A percentile compares a stretch with the other conserved stretches of the same genome.
Evolutionary conservation across 225 moss, liverwort and hornwort species (phyloP).

Genomic region (Ulota crispa): DNA sequence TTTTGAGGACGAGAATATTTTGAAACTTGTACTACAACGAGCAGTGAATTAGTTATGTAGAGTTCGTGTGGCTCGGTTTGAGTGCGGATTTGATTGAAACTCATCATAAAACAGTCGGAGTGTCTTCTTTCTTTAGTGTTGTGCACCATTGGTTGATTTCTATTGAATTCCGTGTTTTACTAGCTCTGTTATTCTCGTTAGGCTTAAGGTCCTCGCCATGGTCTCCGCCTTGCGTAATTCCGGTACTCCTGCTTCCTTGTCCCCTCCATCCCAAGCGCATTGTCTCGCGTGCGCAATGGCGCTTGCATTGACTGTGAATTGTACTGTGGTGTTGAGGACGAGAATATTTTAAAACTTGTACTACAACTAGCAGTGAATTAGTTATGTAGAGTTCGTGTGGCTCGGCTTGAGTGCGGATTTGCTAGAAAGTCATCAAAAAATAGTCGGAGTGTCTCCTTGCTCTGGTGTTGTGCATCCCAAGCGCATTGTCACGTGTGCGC

Average conservation of each 20-base stretch:
- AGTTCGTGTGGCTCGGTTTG: too few species aligned
- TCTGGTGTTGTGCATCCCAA: too few species aligned
- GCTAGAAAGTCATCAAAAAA: too few species aligned
- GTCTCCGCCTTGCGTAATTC: neutral
- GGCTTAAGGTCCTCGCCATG: neutral
- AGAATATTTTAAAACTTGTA: neutral
- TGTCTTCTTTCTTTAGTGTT: too few species aligned
- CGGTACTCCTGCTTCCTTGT: neutral
- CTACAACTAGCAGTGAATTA: neutral
- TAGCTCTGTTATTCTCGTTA: too few species aligned
- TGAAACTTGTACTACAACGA: neutral
- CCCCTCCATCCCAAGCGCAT: neutral
- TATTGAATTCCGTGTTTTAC: neutral
- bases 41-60: neutral
- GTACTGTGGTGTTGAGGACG: neutral
- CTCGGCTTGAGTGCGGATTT: too few species aligned
- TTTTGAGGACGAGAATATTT: neutral
- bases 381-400: too few species aligned
- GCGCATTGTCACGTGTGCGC: neutral
- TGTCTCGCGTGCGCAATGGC: neutral
- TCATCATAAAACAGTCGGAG: too few species aligned
- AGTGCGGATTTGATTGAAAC: too few species aligned
- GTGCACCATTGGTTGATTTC: neutral
- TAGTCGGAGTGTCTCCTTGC: too few species aligned
- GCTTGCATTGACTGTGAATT: neutral